These are phyloP conservation scores for Azolla pinnata DNA, from an alignment of 75 land plant genomes.

Conservation along the genomic window DNA sequence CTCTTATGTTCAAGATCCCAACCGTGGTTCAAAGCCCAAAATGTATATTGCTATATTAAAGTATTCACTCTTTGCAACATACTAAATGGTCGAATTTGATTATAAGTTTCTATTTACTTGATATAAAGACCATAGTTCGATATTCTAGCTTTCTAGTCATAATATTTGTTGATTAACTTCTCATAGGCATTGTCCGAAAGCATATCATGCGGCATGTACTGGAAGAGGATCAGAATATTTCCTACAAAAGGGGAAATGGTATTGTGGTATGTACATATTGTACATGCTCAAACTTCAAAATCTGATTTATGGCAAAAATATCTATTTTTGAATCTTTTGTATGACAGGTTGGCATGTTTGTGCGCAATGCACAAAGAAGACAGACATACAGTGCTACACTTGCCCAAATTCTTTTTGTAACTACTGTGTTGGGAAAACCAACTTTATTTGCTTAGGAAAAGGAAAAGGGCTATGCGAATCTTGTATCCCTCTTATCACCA, in stretches of 20 bases:
- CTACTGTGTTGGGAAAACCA: constrained; percentile 12
- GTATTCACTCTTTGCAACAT: background rate
- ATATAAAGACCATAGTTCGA: background rate
- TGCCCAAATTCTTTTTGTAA: constrained; percentile 32
- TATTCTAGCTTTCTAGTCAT: background rate
- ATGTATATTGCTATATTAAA: no score
- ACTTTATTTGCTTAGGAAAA: constrained; percentile 15
- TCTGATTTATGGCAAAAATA: background rate
- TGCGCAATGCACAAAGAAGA: constrained; percentile 15
- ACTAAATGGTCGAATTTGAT: background rate
- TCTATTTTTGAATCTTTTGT: background rate
- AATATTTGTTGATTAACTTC: background rate
- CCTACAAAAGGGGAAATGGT: constrained; percentile 61
- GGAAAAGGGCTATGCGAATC: constrained; percentile 31
- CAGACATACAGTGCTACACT: constrained; percentile 27
- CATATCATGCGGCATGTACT: constrained; percentile 84
- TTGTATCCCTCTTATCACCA: constrained; percentile 21
- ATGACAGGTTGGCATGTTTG: constrained; percentile 37
- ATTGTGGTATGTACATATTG: constrained; percentile 57
- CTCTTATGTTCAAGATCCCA: no score
- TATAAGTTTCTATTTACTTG: no score
- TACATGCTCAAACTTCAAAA: background rate
- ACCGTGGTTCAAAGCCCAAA: no score
- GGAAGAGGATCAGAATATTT: constrained; percentile 82
- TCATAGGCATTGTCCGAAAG: constrained; percentile 83